phyloP scores from a whole-genome alignment of 176 grass and related monocot genomes.

The Cenchrus fungigraminus region DNA sequence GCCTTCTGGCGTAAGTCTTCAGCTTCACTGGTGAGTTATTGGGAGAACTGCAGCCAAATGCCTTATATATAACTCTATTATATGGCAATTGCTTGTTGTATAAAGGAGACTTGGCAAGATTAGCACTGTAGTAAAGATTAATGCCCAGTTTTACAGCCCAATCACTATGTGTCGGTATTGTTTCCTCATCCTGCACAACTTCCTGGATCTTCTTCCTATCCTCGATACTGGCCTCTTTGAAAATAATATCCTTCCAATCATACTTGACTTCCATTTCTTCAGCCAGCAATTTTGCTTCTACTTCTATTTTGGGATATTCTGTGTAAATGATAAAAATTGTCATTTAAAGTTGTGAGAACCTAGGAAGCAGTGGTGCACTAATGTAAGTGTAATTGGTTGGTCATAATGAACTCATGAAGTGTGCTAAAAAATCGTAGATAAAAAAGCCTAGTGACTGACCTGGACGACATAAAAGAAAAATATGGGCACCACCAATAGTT shows the following conservation, averaged over 20 bases:
- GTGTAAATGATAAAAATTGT: constrained; percentile 52
- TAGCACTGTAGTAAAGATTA: constrained; percentile 95
- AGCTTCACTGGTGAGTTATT: constrained; percentile 52
- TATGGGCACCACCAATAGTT: constrained; percentile 69
- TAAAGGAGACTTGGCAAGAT: constrained; percentile 83
- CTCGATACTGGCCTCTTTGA: constrained; percentile 59
- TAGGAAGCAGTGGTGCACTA: not conserved
- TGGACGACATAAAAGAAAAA: constrained; percentile 86
- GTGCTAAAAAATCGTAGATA: not conserved
- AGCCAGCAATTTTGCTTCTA: constrained; percentile 75
- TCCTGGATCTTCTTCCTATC: constrained; percentile 65
- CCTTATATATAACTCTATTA: constrained; percentile 83
- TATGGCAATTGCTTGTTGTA: constrained; percentile 90
- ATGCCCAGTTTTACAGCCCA: constrained; percentile 96
- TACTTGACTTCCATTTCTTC: constrained; percentile 68
- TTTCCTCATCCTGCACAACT: constrained; percentile 72
- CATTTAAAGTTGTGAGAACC: constrained; percentile 36
- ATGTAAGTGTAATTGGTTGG: not conserved
- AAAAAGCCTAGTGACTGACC: constrained; percentile 56
- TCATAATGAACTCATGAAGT: not conserved
- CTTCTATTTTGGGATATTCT: constrained; percentile 96
- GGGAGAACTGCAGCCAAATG: constrained; percentile 65
- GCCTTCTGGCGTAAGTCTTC: constrained; percentile 51
- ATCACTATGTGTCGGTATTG: constrained; percentile 73
- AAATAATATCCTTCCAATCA: constrained; percentile 77